Evolutionary conservation across 2,329 filamentous ascomycete species (phyloP), one percentile per base, ranked within the genome.

Genomic region (Monosporascus sp.): DNA sequence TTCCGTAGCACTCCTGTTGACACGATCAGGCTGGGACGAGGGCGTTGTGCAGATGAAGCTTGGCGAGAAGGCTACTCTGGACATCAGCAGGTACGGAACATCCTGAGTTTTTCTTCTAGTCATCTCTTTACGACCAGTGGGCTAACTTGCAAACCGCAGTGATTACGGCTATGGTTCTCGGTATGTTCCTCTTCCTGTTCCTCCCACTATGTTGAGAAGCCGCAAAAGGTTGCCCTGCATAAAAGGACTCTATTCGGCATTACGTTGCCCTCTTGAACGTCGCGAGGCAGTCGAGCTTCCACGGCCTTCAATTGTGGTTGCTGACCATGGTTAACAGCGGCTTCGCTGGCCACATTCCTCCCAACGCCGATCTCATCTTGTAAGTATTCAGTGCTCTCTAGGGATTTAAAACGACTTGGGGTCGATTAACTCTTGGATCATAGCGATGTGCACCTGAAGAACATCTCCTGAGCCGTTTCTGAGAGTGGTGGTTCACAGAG

Each of bases 51-150:
- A 83, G 68, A 97, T 99, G 93, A 86, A 87, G 69, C 77, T 96
- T 54, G 92, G 93, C 70, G 93, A 97, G 81, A 93, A 89, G 77
- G 86, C 90, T 51, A 89, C 83, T 50, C 79, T 99, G 60, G 87
- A 86, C 62, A 97, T 97, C 68, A 81, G 86, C 58, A 79, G 81
- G 87, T 91, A 79, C 52, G 62, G n/a, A 7, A 55, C 54, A 37
- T 52, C 48, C 57, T 53, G 31, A 27, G n/a, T 45, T 11, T 31
- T 31, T 31, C 27, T 14, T 31, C 27, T 31, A 51, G 36, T 37
- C 25, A 45, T 20, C 8, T 35, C 18, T 50, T 39, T 20, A 18
- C 7, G 20, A 25, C 18, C 20, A 39, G 39, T 48, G 17, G 45
- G 49, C 60, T 62, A 50, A 64, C 60, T 48, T 45, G 49, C 53